Evolutionary conservation across 352 stramenopile species (phyloP).

Genomic region (Pythium angustatum): DNA sequence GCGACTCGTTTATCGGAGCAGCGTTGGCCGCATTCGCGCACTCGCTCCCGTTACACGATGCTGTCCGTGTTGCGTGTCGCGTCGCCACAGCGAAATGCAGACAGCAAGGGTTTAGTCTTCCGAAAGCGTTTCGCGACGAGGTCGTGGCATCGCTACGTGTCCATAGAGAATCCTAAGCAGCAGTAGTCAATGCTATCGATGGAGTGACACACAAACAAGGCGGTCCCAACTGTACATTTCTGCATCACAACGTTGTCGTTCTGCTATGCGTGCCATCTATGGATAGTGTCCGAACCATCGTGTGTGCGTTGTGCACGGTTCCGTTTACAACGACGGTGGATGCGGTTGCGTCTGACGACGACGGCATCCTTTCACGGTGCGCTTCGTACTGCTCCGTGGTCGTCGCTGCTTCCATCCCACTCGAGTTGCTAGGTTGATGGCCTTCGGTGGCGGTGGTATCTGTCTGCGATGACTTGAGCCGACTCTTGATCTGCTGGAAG

Average conservation of each 20-base stretch:
- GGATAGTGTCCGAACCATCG: neutral
- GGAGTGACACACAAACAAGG: no score
- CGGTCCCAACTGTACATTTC: neutral
- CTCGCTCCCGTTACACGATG: conserved; percentile 29
- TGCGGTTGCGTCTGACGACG: neutral
- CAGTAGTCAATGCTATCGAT: no score
- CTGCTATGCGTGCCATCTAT: neutral
- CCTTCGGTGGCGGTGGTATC: conserved; percentile 20
- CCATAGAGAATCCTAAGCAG: no score
- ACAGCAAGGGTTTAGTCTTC: conserved; percentile 47
- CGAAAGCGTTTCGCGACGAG: conserved; percentile 25
- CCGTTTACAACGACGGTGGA: no score
- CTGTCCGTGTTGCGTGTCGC: conserved; percentile 48
- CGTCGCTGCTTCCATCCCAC: no score
- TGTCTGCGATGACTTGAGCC: neutral
- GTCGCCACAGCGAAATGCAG: conserved; percentile 64
- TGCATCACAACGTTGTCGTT: neutral
- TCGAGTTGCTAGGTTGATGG: no score
- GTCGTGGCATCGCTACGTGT: neutral
- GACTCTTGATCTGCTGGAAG: conserved; percentile 17
- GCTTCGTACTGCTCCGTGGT: no score
- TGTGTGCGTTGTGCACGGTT: no score
- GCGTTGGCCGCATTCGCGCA: conserved; percentile 49
- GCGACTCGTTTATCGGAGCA: conserved; percentile 74
- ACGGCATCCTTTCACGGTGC: no score